These are phyloP conservation scores for Backusella tarrabulga DNA, from an alignment of 192 early-diverging fungal genomes.

Conservation along the genomic window DNA sequence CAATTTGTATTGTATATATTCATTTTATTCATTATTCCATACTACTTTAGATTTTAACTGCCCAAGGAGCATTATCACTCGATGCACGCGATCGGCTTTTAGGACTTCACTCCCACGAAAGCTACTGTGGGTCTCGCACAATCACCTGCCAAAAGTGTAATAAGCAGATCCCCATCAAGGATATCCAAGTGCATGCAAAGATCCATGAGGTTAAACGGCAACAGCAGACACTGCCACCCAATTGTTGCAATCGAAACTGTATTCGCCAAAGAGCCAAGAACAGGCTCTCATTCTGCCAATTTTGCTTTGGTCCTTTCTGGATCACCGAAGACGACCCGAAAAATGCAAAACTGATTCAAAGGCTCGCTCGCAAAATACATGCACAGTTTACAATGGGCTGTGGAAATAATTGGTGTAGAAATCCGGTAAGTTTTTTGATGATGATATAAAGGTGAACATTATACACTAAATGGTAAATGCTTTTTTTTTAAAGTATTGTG, in stretches of 20 bases:
- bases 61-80: slow-evolving; percentile 55
- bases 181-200: slow-evolving; percentile 70
- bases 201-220: slow-evolving; percentile 68
- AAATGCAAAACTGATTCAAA: slow-evolving; percentile 69
- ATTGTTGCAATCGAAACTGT: slow-evolving; percentile 80
- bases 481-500: slow-evolving; percentile 35
- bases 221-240: slow-evolving; percentile 47
- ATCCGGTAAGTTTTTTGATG: slow-evolving; percentile 38
- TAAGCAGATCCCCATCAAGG: slow-evolving; percentile 71
- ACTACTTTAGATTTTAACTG: slow-evolving; percentile 45
- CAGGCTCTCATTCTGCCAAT: slow-evolving; percentile 62
- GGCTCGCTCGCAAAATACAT: slow-evolving; percentile 70
- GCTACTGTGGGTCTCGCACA: slow-evolving; percentile 81
- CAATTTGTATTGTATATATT: background rate
- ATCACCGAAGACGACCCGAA: slow-evolving; percentile 71
- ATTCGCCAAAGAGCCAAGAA: slow-evolving; percentile 52
- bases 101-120: slow-evolving; percentile 73
- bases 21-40: background rate
- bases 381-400: slow-evolving; percentile 80
- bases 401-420: slow-evolving; percentile 63
- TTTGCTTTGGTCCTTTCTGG: slow-evolving; percentile 86
- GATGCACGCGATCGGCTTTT: slow-evolving; percentile 63
- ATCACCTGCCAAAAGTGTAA: slow-evolving; percentile 81
- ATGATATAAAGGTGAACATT: no score
- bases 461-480: no score